Conservation (phyloP, 768 basidiomycete genomes). For the Pleurotus sapidus region DNA sequence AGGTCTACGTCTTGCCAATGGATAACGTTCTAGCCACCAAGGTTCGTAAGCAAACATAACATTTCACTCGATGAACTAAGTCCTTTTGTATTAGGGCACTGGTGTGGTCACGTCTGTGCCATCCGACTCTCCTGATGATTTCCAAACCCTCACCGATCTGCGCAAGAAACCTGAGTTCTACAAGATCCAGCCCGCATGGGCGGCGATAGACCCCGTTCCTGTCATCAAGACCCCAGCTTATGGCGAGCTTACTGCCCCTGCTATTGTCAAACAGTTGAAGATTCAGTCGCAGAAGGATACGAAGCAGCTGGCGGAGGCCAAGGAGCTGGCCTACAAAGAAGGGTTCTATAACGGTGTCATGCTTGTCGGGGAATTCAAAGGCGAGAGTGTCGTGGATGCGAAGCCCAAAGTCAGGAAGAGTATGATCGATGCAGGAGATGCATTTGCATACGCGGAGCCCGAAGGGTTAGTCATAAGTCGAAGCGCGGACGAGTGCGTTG, state of each 20-base stretch:
- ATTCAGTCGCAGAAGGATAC: constrained; percentile 94
- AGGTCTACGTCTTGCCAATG: constrained; percentile 98
- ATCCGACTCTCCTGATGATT: constrained; percentile 98
- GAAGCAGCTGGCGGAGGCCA: constrained; percentile 93
- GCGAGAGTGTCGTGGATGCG: constrained; percentile 84
- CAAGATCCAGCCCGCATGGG: constrained; percentile 91
- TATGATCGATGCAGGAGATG: constrained; percentile 76
- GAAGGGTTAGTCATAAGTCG: constrained; percentile 88
- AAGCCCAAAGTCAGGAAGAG: constrained; percentile 84
- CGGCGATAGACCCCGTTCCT: constrained; percentile 78
- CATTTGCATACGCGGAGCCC: constrained; percentile 93
- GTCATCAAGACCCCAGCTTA: constrained; percentile 90
- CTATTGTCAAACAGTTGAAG: constrained; percentile 84
- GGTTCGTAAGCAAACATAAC: constrained; percentile 29
- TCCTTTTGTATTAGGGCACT: constrained; percentile 62
- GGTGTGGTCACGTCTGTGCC: constrained; percentile 98
- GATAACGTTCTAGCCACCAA: constrained; percentile 96
- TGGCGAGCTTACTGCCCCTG: constrained; percentile 85
- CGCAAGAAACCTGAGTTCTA: constrained; percentile 97
- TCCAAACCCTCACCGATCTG: constrained; percentile 82
- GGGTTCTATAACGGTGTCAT: constrained; percentile 96
- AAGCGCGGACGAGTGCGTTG: constrained; percentile 96
- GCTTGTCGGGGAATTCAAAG: constrained; percentile 89
- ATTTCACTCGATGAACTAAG: not conserved
- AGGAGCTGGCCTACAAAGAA: constrained; percentile 97